These are phyloP conservation scores for Cadophora sp. DNA, from an alignment of 2,329 filamentous ascomycete species.

Conservation along the genomic window DNA sequence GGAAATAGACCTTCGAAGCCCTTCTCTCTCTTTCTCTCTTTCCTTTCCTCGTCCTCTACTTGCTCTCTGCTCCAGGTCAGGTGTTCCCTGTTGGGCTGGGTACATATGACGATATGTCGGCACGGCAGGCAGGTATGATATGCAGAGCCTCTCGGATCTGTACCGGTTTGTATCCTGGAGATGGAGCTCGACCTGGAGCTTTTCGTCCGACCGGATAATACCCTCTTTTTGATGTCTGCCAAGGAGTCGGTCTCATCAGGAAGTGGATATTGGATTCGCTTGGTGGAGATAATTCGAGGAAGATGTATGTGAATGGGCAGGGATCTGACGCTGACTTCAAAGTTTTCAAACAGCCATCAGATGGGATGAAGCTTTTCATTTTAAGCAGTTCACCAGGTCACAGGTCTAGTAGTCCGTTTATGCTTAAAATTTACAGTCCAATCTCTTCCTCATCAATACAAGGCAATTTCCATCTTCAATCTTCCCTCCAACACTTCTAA, in stretches of 20 bases:
- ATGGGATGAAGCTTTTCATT: too few relatives aligned
- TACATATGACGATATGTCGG: not conserved
- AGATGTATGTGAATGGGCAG: too few relatives aligned
- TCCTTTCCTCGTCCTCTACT: not conserved
- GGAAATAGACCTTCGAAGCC: not conserved
- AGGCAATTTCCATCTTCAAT: too few relatives aligned
- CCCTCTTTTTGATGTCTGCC: not conserved
- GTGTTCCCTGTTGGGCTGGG: not conserved
- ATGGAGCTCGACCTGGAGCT: not conserved
- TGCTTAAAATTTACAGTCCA: too few relatives aligned
- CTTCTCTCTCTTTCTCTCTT: not conserved
- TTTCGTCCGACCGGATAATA: slow-evolving; percentile 6
- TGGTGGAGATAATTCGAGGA: too few relatives aligned
- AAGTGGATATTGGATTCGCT: not conserved
- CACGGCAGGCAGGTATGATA: not conserved
- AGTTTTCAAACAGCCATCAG: too few relatives aligned
- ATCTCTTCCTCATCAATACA: too few relatives aligned
- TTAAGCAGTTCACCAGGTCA: too few relatives aligned
- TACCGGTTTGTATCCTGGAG: not conserved
- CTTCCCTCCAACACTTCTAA: too few relatives aligned
- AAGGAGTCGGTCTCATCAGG: not conserved
- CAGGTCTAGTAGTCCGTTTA: too few relatives aligned
- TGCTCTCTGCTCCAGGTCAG: not conserved
- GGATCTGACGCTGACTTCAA: too few relatives aligned
- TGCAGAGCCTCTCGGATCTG: not conserved